Evolutionary conservation across 2,329 filamentous ascomycete genomes (phyloP).

Genomic region (Metarhizium sp.): DNA sequence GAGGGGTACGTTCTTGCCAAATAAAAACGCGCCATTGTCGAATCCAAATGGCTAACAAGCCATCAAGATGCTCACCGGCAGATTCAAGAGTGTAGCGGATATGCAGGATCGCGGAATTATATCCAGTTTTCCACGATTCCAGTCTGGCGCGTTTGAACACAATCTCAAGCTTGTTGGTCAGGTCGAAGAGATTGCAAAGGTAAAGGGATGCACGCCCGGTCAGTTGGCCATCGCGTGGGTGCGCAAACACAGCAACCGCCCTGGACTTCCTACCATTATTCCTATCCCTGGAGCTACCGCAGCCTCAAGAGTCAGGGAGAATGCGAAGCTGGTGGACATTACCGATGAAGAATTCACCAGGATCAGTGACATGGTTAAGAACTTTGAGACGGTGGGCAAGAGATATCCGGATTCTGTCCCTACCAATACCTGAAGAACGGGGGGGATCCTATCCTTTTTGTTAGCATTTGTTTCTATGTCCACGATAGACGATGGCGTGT

Average conservation of each 20-base stretch:
- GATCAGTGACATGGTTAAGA: conserved; percentile 38
- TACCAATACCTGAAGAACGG: not conserved
- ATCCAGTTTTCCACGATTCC: conserved; percentile 46
- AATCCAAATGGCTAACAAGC: not conserved
- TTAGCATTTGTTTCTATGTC: not conserved
- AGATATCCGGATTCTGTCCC: conserved; percentile 33
- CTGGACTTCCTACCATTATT: conserved; percentile 48
- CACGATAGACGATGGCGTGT: conserved; percentile 5
- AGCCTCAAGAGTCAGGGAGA: conserved; percentile 50
- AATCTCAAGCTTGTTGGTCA: conserved; percentile 54
- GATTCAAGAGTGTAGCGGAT: conserved; percentile 15
- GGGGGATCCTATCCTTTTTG: not conserved
- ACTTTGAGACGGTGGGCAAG: conserved; percentile 36
- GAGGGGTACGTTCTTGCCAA: conserved; percentile 4
- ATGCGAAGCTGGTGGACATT: conserved; percentile 39
- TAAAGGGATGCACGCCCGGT: conserved; percentile 50
- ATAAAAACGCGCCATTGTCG: not conserved
- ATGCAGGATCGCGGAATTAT: conserved; percentile 14
- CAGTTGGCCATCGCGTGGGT: conserved; percentile 64
- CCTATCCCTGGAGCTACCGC: conserved; percentile 58
- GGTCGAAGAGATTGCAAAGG: conserved; percentile 46
- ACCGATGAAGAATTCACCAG: conserved; percentile 39
- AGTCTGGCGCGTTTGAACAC: conserved; percentile 49
- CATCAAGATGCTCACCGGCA: conserved; percentile 20
- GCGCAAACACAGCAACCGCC: conserved; percentile 34